Evolutionary conservation across 2,329 filamentous ascomycete species (phyloP).

Genomic region (Calonectria fujianensis): DNA sequence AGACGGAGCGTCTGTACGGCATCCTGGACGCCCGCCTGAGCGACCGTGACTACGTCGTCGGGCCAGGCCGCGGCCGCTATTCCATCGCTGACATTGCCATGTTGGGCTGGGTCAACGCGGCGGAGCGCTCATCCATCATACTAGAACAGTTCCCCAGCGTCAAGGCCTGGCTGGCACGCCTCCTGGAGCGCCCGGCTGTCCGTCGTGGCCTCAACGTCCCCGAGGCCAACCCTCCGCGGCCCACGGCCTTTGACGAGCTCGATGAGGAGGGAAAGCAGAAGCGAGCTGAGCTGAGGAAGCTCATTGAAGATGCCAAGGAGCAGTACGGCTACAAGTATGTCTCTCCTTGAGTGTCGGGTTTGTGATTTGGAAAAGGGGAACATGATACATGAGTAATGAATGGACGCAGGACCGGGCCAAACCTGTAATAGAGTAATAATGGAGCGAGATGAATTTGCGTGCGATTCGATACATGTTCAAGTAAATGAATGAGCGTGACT

Average conservation of each 20-base stretch:
- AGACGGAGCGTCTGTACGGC: constrained; percentile 83
- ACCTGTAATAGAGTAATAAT: neutral
- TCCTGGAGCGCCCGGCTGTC: constrained; percentile 80
- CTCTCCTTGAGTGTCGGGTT: constrained; percentile 59
- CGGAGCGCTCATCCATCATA: constrained; percentile 64
- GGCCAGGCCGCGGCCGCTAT: constrained; percentile 72
- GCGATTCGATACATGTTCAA: neutral
- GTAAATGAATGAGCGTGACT: neutral
- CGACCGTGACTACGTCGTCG: constrained; percentile 71
- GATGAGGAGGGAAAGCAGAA: constrained; percentile 47
- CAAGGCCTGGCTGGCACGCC: constrained; percentile 82
- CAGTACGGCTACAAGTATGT: constrained; percentile 69
- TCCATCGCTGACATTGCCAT: constrained; percentile 83
- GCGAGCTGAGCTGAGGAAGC: constrained; percentile 54
- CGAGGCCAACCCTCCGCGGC: constrained; percentile 58
- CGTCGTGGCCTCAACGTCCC: constrained; percentile 85
- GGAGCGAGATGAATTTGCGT: neutral
- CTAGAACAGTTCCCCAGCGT: constrained; percentile 80
- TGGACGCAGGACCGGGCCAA: neutral
- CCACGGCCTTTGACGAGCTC: constrained; percentile 46
- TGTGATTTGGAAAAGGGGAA: neutral
- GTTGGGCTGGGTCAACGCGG: constrained; percentile 80
- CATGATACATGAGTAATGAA: neutral
- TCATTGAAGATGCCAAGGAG: constrained; percentile 65
- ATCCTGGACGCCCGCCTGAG: constrained; percentile 80